phyloP scores from a whole-genome alignment of 1,284 basidiomycete genomes.

The Neonothopanus nambi region DNA sequence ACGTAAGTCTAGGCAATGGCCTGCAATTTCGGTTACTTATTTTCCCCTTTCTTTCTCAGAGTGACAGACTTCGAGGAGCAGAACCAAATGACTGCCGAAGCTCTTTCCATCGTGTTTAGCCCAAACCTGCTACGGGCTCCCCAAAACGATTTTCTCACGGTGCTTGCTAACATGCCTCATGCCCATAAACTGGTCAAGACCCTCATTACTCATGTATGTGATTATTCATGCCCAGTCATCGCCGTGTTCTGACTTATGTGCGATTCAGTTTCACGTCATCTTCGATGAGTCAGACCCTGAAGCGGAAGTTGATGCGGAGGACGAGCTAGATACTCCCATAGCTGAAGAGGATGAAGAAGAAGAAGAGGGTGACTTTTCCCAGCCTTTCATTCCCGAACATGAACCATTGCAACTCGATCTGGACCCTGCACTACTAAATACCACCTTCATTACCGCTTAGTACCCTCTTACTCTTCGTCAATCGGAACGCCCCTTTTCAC shows the following conservation, averaged over 20 bases:
- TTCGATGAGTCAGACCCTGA: slow-evolving; percentile 50
- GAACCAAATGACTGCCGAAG: slow-evolving; percentile 85
- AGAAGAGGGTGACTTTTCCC: slow-evolving; percentile 21
- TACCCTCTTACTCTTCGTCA: background rate
- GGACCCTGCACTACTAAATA: background rate
- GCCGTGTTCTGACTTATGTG: background rate
- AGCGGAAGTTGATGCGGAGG: slow-evolving; percentile 42
- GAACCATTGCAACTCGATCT: slow-evolving; percentile 3
- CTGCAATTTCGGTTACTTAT: slow-evolving; percentile 2
- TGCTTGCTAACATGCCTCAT: slow-evolving; percentile 76
- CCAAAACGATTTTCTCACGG: slow-evolving; percentile 71
- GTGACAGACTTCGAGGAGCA: slow-evolving; percentile 83
- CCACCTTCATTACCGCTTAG: background rate
- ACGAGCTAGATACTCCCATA: slow-evolving; percentile 44
- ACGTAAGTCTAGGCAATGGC: slow-evolving; percentile 59
- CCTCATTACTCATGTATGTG: slow-evolving; percentile 70
- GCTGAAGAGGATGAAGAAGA: slow-evolving; percentile 42
- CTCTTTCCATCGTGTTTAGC: slow-evolving; percentile 80
- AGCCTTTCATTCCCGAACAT: slow-evolving; percentile 8
- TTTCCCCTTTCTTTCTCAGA: slow-evolving; percentile 37
- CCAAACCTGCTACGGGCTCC: slow-evolving; percentile 73
- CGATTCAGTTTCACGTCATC: slow-evolving; percentile 45
- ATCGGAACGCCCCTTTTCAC: background rate
- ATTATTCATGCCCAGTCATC: background rate
- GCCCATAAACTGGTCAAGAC: slow-evolving; percentile 76